Base-by-base conservation (phyloP, 2,329 filamentous ascomycete species). In the Penicillium paneum region DNA sequence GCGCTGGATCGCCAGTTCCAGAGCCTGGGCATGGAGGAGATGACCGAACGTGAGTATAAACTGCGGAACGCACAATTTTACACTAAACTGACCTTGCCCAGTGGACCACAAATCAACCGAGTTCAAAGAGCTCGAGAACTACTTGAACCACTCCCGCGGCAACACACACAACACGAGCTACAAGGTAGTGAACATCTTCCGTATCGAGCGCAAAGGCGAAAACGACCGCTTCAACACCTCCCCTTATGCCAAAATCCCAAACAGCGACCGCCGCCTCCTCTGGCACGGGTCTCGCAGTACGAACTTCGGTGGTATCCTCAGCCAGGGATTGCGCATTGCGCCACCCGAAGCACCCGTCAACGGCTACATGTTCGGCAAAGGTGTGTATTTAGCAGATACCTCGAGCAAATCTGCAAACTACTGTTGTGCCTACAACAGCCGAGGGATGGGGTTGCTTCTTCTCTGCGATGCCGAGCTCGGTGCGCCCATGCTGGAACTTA, bases 321-420 rank as follows among this genome's bases (percentile, higher is more conserved):
- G 85, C 54, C 90, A 96, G 71, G 91, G 91, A 60, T 81, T 96
- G 7, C 88, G 90, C n/a, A 96, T 96, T 61, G 91, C 91, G 7
- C 91, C 91, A 0, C 76, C 76, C 1, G 77, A 95, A 71, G 91
- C 91, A 0, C 91, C 90, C 0, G 85, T 85, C 0, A 82, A 80
- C 5, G 90, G 90, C 1, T 91, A 93, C 76, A 93, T 93, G 88
- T 96, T 95, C 62, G 91, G 88, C 54, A 95, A 95, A 72, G 91
- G 91, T 41, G 88, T 96, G 43, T 96, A 96, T 68, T 81, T 96
- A 2, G 90, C 90, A 2, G 90, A 95, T 65, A 91, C 91, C 80
- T 88, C 85, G 0, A 88, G 83, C 68, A 96, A 95, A 74, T 91
- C 87, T 2, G 90, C 90, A 15, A 84, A 84, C 64, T 96, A 96